phyloP scores from a whole-genome alignment of 106 monocot species.

The Acanthochlamys bracteata region DNA sequence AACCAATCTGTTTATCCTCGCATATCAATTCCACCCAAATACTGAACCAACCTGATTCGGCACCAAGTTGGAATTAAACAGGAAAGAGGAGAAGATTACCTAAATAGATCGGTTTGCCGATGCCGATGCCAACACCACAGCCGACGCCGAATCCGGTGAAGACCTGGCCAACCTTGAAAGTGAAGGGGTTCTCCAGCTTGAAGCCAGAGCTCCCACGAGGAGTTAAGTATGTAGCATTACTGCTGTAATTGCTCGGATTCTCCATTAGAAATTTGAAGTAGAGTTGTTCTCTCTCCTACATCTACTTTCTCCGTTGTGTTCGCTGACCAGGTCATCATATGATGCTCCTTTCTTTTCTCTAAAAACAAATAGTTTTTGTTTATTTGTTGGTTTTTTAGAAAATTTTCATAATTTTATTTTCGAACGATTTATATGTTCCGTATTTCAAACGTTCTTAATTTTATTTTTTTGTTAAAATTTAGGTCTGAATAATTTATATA shows the following conservation, averaged over 20 bases:
- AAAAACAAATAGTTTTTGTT: too few species aligned
- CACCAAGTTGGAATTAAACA: background rate
- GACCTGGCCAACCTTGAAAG: slow-evolving; percentile 66
- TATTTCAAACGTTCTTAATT: too few species aligned
- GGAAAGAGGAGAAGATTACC: slow-evolving; percentile 21
- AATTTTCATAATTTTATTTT: too few species aligned
- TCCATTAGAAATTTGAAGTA: slow-evolving; percentile 18
- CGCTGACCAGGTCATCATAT: too few species aligned
- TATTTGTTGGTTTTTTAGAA: too few species aligned
- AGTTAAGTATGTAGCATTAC: background rate
- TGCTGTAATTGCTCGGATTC: background rate
- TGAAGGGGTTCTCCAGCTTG: slow-evolving; percentile 79
- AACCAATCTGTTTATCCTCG: background rate
- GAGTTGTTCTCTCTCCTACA: background rate
- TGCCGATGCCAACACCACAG: slow-evolving; percentile 85
- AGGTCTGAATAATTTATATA: too few species aligned
- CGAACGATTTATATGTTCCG: too few species aligned
- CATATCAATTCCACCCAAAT: background rate
- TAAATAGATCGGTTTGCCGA: slow-evolving; percentile 66
- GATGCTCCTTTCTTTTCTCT: too few species aligned
- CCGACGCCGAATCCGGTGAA: slow-evolving; percentile 85
- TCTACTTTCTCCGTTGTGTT: too few species aligned
- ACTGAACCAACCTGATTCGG: background rate
- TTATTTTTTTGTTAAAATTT: too few species aligned
- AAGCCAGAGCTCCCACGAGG: slow-evolving; percentile 11